Evolutionary conservation across 768 basidiomycete species (phyloP).

Genomic region (Pholiota molesta): DNA sequence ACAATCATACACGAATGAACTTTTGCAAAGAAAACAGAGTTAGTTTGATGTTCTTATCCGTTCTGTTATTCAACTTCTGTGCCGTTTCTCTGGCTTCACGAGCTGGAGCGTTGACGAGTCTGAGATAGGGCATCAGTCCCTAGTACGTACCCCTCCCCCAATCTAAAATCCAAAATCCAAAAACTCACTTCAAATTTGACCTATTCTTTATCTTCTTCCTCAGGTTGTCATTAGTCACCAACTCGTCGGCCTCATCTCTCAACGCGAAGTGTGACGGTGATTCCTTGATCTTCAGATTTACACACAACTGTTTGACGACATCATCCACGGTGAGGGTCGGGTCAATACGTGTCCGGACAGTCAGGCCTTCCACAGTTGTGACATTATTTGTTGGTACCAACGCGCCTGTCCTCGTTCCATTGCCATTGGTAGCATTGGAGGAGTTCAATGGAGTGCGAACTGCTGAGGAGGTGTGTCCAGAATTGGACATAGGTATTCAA

Average conservation of each 20-base stretch:
- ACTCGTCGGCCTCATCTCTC: conserved; percentile 79
- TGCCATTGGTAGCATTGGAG: conserved; percentile 40
- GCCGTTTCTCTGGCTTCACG: conserved; percentile 80
- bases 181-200: conserved; percentile 71
- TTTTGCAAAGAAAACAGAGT: conserved; percentile 81
- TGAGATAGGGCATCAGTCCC: conserved; percentile 29
- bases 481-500: conserved; percentile 30
- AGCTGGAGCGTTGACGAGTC: conserved; percentile 78
- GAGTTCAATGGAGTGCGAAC: conserved; percentile 33
- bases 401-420: conserved; percentile 40
- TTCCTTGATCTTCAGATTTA: conserved; percentile 79
- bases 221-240: conserved; percentile 88
- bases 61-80: conserved; percentile 63
- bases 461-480: conserved; percentile 27
- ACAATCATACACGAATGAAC: conserved; percentile 65
- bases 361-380: conserved; percentile 71
- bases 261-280: conserved; percentile 74
- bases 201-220: conserved; percentile 80
- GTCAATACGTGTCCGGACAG: conserved; percentile 84
- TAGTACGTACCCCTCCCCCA: conserved; percentile 5
- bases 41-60: conserved; percentile 63
- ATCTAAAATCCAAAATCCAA: not conserved
- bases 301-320: conserved; percentile 81
- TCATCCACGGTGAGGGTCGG: conserved; percentile 83
- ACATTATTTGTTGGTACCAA: conserved; percentile 86